Evolutionary conservation across 176 grass and related monocot genomes (phyloP), one percentile per base, ranked within the genome.

Genomic region (Oropetium thomaeum): DNA sequence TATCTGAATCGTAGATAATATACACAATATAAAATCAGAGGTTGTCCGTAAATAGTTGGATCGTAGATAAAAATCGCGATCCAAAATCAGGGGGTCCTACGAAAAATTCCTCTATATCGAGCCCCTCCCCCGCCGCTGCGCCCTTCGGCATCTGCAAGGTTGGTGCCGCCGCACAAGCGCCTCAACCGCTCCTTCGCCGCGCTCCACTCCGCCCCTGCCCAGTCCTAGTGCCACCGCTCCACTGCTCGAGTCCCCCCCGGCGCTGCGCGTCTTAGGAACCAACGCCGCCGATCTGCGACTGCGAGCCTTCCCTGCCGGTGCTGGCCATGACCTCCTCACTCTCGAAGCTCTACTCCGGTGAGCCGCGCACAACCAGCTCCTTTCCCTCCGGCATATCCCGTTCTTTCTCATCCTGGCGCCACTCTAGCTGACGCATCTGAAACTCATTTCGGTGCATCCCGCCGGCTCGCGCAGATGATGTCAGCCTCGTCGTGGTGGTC

Each of bases 301-400:
- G n/a, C 13, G 19, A 60, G 42, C 15, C 37, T 42, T 61, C 30
- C 26, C 25, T 20, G 8, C 22, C 48, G 23, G 5, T 15, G 37
- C 10, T 47, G 15, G 13, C 74, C 65, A 89, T 90, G 91, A 74
- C 87, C 4, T 66, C 87, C 3, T 63, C 82, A 29, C 87, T 74
- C 6, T 86, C 85, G 22, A 97, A 93, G 83, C 77, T 97, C 70
- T 89, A 93, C 69, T 73, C 87, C 40, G 88, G 93, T 97, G 78
- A 42, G 79, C 25, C 11, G 2, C 64, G 17, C 42, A 11, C 17
- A 7, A 5, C 40, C n/a, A 41, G 22, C 37, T 35, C 66, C n/a
- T 22, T 25, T 69, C 26, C 61, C 40, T 63, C 29, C n/a, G 41
- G 35, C 45, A 14, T n/a, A 14, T 35, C 30, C 12, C 29, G 20